Conservation (phyloP, 176 grass and related monocot genomes). For the Zoysia pacifica region DNA sequence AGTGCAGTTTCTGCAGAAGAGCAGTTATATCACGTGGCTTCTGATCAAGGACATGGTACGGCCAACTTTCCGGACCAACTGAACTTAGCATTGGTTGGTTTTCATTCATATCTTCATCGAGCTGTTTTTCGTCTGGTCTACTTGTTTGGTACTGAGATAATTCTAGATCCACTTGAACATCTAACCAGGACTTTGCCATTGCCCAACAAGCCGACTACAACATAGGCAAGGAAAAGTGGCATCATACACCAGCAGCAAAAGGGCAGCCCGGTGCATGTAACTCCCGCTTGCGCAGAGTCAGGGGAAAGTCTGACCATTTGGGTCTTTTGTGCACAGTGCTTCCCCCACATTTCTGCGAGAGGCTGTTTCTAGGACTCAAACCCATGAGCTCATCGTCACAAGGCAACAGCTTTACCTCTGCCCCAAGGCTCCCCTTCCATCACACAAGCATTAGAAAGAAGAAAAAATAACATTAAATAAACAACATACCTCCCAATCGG, state of each 20-base stretch:
- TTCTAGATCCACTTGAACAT: conserved; percentile 85
- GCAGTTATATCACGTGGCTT: conserved; percentile 85
- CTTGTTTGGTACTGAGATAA: conserved; percentile 72
- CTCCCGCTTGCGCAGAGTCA: too few relatives aligned
- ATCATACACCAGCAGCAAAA: conserved; percentile 34
- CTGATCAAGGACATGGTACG: conserved; percentile 84
- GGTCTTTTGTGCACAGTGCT: too few relatives aligned
- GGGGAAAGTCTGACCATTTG: too few relatives aligned
- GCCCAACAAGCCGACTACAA: conserved; percentile 96
- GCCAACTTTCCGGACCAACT: conserved; percentile 80
- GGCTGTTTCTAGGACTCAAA: too few relatives aligned
- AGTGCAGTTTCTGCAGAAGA: conserved; percentile 97
- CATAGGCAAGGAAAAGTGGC: conserved; percentile 29
- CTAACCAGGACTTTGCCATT: conserved; percentile 92
- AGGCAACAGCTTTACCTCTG: too few relatives aligned
- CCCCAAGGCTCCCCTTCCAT: too few relatives aligned
- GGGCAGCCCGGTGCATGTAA: too few relatives aligned
- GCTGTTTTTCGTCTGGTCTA: conserved; percentile 65
- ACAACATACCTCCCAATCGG: conserved; percentile 89
- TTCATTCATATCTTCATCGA: conserved; percentile 83
- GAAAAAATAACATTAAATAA: conserved; percentile 25
- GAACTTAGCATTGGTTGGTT: conserved; percentile 48
- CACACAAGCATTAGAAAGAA: too few relatives aligned
- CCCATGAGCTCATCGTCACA: too few relatives aligned
- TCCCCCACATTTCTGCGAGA: too few relatives aligned